Base-by-base conservation (phyloP, 139 green algal genomes). In the Pleodorina starrii region DNA sequence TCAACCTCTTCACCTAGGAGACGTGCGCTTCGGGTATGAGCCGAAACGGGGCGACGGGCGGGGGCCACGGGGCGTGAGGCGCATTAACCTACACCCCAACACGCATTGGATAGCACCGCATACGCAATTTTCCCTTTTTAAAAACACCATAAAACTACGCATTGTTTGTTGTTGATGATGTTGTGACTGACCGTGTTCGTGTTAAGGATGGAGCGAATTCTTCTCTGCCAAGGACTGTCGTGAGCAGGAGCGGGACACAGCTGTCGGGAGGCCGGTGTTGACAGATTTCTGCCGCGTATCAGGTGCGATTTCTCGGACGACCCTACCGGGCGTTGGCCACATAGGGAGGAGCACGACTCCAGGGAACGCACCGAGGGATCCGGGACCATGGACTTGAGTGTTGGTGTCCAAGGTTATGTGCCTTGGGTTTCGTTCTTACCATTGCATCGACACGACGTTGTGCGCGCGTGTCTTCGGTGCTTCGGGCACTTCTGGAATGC, bases 121-220 rank as follows among this genome's bases (percentile, higher is more conserved):
- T 51, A 35, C 19, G 23, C 42, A 51, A 29, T 80, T 48, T 80
- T 80, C 38, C 72, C 72, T 54, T 7, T 54, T 48, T 21, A 48
- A 76, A 80, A 80, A 80, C 38, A 54, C 43, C 40, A 80, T 59
- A 80, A 80, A 17, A 80, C 42, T 59, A 80, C 40, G 40, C 72
- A 80, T 80, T 80, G 72, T 80, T 80, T 80, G 72, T 80, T 80
- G 72, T 80, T 80, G 35, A 48, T 77, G 43, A 36, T 80, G 72
- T 80, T 80, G 72, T 80, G 72, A 80, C 72, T 80, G 42, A 80
- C 72, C 19, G 72, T 80, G 72, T 80, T 80, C 32, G 63, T 73
- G 21, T 69, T 40, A 73, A 73, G 72, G 72, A 80, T 35, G 72
- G 72, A 80, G 72, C 72, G 72, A 57, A 42, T 38, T 80, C 35